These are phyloP conservation scores for Aspergillus leporis DNA, from an alignment of 495 filamentous ascomycete genomes.

Conservation along the genomic window DNA sequence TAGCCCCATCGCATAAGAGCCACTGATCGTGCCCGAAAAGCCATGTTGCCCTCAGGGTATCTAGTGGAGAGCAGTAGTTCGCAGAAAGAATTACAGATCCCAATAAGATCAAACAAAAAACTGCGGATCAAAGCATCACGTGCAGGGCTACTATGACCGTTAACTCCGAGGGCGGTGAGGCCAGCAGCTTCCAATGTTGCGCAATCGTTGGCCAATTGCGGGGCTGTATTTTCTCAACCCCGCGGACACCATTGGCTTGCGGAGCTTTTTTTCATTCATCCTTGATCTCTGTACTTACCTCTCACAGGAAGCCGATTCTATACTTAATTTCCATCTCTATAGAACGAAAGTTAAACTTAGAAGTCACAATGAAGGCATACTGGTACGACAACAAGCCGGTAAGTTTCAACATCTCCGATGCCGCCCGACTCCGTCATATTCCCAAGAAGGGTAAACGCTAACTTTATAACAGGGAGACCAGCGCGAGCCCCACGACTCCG, in stretches of 20 bases:
- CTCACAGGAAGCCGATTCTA: neutral
- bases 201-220: slow-evolving; percentile 40
- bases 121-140: slow-evolving; percentile 6
- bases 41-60: slow-evolving; percentile 34
- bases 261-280: slow-evolving; percentile 8
- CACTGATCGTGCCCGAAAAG: slow-evolving; percentile 34
- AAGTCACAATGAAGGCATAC: slow-evolving; percentile 73
- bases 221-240: slow-evolving; percentile 49
- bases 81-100: neutral
- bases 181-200: slow-evolving; percentile 16
- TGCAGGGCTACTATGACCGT: slow-evolving; percentile 13
- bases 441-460: slow-evolving; percentile 14
- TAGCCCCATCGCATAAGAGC: slow-evolving; percentile 34
- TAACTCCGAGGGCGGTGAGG: slow-evolving; percentile 28
- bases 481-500: slow-evolving; percentile 85
- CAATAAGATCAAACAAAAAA: neutral
- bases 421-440: neutral
- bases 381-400: slow-evolving; percentile 79
- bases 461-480: slow-evolving; percentile 73
- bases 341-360: slow-evolving; percentile 8
- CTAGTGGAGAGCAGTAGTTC: neutral
- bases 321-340: neutral
- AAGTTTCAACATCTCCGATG: slow-evolving; percentile 34
- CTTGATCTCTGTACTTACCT: neutral
- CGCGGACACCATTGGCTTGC: slow-evolving; percentile 38